A percentile compares a stretch with the other conserved stretches of the same genome.
Conservation (phyloP, 768 basidiomycete species). For the Lentinus brumalis region DNA sequence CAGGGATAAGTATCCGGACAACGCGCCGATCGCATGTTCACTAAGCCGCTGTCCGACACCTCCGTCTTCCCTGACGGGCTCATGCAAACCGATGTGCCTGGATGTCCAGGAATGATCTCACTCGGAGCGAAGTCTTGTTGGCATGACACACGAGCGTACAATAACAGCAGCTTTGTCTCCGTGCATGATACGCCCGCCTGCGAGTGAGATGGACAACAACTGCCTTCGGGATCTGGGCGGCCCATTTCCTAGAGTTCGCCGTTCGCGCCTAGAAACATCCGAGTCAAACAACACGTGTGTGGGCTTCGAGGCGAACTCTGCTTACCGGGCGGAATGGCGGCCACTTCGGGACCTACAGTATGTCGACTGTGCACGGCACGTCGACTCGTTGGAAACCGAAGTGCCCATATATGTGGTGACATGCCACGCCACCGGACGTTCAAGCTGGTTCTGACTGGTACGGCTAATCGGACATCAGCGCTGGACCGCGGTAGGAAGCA, state of each 20-base stretch:
- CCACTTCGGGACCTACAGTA: neutral
- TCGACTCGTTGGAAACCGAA: neutral
- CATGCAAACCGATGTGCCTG: constrained; percentile 4
- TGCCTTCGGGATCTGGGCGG: too few relatives aligned
- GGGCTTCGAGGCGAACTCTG: neutral
- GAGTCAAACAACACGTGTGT: neutral
- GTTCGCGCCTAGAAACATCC: neutral
- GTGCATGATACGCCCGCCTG: constrained; percentile 13
- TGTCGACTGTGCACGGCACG: neutral
- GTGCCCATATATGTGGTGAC: neutral
- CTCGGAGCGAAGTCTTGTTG: constrained; percentile 12
- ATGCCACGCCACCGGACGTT: neutral
- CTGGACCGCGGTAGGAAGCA: neutral
- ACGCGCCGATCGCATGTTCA: neutral
- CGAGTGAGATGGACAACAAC: neutral
- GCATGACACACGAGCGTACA: constrained; percentile 11
- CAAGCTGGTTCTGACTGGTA: neutral
- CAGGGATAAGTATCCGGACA: neutral
- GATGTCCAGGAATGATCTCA: neutral
- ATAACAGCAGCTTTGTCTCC: constrained; percentile 3
- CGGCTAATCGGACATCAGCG: neutral
- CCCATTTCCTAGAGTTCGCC: neutral
- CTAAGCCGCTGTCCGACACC: neutral
- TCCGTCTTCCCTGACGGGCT: neutral
- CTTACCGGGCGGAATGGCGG: neutral